Percentiles rank a stretch among this genome's conserved stretches.
phyloP scores from a whole-genome alignment of 371 early-diverging fungal genomes.

The Fennellomyces sp. region DNA sequence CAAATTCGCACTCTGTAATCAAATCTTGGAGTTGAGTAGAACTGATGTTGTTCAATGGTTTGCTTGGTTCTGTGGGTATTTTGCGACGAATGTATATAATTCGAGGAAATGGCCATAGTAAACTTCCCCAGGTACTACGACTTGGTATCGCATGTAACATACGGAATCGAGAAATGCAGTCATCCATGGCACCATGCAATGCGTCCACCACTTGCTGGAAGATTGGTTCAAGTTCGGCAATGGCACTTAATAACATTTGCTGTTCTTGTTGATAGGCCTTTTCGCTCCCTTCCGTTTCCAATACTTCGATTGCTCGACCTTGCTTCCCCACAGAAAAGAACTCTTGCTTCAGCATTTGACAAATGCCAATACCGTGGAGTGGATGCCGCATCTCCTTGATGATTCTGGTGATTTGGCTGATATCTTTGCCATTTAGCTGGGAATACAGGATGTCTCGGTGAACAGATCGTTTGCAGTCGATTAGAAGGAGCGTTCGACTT shows the following conservation, averaged over 20 bases:
- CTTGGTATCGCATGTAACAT: constrained; percentile 22
- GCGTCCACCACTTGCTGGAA: constrained; percentile 10
- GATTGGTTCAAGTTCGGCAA: neutral
- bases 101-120: constrained; percentile 44
- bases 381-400: constrained; percentile 30
- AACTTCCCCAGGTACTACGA: constrained; percentile 21
- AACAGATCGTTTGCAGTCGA: constrained; percentile 46
- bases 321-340: constrained; percentile 6
- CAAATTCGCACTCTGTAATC: constrained; percentile 5
- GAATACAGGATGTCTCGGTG: constrained; percentile 40
- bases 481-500: constrained; percentile 28
- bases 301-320: neutral
- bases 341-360: constrained; percentile 28
- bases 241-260: neutral
- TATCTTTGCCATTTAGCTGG: constrained; percentile 31
- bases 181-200: constrained; percentile 3
- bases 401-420: constrained; percentile 25
- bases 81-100: constrained; percentile 11
- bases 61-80: neutral
- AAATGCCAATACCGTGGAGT: constrained; percentile 41
- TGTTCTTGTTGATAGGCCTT: too few relatives aligned
- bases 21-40: constrained; percentile 1
- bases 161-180: constrained; percentile 7
- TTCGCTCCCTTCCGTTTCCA: neutral
- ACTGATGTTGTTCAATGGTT: neutral